These are phyloP conservation scores for Teratosphaeria viscida DNA, from an alignment of 2,329 filamentous ascomycete species.

Conservation along the genomic window DNA sequence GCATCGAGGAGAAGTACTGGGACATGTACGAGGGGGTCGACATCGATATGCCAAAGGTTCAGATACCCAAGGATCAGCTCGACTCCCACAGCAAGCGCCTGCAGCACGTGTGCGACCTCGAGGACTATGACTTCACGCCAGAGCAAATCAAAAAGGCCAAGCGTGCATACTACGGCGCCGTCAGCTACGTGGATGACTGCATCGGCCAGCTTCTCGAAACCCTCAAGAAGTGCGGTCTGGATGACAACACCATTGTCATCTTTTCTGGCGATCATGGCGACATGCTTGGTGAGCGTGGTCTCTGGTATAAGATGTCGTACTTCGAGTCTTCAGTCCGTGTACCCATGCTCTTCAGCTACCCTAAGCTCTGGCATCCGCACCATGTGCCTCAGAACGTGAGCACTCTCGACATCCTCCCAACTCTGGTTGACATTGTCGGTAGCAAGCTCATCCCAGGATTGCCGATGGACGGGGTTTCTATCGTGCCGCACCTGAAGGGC, in stretches of 20 bases:
- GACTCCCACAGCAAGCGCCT: constrained; percentile 81
- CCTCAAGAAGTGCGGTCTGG: constrained; percentile 67
- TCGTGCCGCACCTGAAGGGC: constrained; percentile 66
- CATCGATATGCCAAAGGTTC: constrained; percentile 69
- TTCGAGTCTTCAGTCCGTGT: constrained; percentile 86
- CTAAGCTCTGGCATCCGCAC: constrained; percentile 62
- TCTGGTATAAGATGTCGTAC: constrained; percentile 99
- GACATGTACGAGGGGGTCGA: constrained; percentile 82
- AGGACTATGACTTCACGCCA: constrained; percentile 70
- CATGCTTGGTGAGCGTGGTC: constrained; percentile 83
- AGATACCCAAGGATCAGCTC: constrained; percentile 68
- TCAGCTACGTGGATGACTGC: constrained; percentile 89
- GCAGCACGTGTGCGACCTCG: constrained; percentile 76
- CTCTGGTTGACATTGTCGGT: constrained; percentile 72
- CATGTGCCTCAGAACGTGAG: constrained; percentile 76
- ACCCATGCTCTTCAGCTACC: constrained; percentile 75
- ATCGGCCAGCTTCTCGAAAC: constrained; percentile 72
- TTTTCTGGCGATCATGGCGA: constrained; percentile 93
- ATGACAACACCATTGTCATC: constrained; percentile 79
- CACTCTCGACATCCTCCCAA: constrained; percentile 81
- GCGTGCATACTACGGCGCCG: constrained; percentile 83
- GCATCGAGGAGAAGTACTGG: constrained; percentile 90
- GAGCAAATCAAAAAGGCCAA: constrained; percentile 79
- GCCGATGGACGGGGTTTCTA: constrained; percentile 76
- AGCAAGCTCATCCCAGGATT: constrained; percentile 57